These are phyloP conservation scores for Blepharisma undulans DNA, from an alignment of 169 alveolate species.

Conservation along the genomic window DNA sequence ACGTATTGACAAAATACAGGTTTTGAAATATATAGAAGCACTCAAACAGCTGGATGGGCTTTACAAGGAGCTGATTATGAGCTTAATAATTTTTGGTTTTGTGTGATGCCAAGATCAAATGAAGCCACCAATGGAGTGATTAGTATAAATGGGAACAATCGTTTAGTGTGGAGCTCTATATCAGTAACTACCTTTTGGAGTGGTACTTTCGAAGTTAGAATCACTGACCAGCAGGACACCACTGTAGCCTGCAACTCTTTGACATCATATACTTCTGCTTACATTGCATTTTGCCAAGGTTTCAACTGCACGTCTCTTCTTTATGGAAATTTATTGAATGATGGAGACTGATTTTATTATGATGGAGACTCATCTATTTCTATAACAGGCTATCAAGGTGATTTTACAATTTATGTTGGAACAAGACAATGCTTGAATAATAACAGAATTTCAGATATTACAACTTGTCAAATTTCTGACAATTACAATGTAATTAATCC, in stretches of 20 bases:
- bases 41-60: neutral
- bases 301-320: neutral
- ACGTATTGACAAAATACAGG: neutral
- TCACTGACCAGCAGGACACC: neutral
- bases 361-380: neutral
- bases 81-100: neutral
- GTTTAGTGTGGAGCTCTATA: neutral
- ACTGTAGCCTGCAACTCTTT: neutral
- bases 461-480: neutral
- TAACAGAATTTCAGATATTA: neutral
- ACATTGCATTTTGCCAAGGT: constrained; percentile 1
- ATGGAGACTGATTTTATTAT: neutral
- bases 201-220: neutral
- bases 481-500: neutral
- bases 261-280: neutral
- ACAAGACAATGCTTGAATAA: neutral
- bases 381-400: neutral
- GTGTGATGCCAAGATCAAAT: neutral
- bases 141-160: neutral
- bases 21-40: neutral
- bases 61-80: neutral
- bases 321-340: neutral
- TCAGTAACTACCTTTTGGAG: neutral
- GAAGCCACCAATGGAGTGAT: neutral
- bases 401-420: neutral